phyloP scores from a whole-genome alignment of 2,329 filamentous ascomycete genomes.

The Exophiala calicioides region DNA sequence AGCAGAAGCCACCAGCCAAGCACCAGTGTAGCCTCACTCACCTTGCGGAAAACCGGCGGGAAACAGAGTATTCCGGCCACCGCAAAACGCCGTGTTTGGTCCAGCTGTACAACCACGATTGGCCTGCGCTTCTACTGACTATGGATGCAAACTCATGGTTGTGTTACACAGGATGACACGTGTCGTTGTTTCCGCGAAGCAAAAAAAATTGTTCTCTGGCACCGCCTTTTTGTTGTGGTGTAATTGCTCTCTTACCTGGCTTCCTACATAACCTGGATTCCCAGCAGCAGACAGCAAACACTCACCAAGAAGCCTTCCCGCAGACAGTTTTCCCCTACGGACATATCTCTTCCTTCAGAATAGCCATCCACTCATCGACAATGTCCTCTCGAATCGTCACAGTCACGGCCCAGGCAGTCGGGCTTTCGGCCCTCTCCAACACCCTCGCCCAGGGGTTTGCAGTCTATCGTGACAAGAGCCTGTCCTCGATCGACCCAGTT shows the following conservation, averaged over 20 bases:
- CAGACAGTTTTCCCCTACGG: not conserved
- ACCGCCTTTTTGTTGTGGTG: not conserved
- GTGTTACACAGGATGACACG: constrained; percentile 11
- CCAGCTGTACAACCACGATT: not conserved
- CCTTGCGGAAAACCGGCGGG: constrained; percentile 13
- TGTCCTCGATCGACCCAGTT: constrained; percentile 45
- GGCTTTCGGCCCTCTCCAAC: constrained; percentile 69
- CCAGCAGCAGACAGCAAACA: not conserved
- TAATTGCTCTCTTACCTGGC: constrained; percentile 1
- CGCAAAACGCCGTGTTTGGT: not conserved
- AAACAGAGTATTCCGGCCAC: not conserved
- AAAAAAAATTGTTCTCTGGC: constrained; percentile 2
- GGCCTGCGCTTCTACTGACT: not conserved
- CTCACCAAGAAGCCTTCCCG: not conserved
- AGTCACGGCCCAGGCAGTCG: constrained; percentile 65
- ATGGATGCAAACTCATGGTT: constrained; percentile 2
- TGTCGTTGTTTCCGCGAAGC: constrained; percentile 3
- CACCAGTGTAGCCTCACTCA: no score
- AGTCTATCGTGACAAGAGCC: constrained; percentile 49
- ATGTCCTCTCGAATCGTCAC: constrained; percentile 47
- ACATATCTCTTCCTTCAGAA: not conserved
- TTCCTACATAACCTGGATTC: not conserved
- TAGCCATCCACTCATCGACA: not conserved
- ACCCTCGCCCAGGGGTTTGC: constrained; percentile 71
- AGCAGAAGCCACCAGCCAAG: no score